These are phyloP conservation scores for Moniliophthora roreri DNA, from an alignment of 1,284 basidiomycete species.

Conservation along the genomic window DNA sequence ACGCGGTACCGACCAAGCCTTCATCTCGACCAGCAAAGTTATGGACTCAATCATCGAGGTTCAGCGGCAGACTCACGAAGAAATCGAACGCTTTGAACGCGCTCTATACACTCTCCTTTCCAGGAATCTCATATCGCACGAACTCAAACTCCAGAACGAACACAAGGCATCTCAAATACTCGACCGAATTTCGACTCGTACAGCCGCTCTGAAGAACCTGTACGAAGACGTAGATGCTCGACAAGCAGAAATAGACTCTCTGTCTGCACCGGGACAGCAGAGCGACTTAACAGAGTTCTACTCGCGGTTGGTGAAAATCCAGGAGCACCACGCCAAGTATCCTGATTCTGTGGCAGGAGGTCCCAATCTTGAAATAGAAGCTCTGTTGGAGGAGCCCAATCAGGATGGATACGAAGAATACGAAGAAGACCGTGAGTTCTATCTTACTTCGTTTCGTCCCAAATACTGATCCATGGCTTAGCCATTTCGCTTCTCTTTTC, in stretches of 20 bases:
- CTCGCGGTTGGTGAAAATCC: constrained; percentile 87
- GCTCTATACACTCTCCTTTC: constrained; percentile 74
- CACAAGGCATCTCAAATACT: constrained; percentile 88
- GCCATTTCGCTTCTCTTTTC: constrained; percentile 90
- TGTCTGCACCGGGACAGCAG: constrained; percentile 56
- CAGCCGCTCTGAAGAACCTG: constrained; percentile 60
- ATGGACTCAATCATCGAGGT: constrained; percentile 95
- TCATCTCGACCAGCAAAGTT: constrained; percentile 14
- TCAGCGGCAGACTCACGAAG: constrained; percentile 93
- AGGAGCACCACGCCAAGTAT: constrained; percentile 96
- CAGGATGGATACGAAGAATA: constrained; percentile 75
- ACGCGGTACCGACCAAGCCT: no score
- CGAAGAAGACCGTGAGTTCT: constrained; percentile 75
- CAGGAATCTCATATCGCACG: constrained; percentile 59
- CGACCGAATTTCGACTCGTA: constrained; percentile 76
- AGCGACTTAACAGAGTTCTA: constrained; percentile 94
- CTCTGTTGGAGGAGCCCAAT: constrained; percentile 72
- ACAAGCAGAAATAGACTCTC: constrained; percentile 59
- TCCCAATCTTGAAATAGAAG: constrained; percentile 79
- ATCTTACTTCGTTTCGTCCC: constrained; percentile 9
- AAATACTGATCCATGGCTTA: constrained; percentile 32
- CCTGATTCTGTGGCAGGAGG: constrained; percentile 82
- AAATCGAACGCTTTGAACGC: constrained; percentile 86
- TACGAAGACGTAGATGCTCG: constrained; percentile 76
- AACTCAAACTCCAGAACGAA: constrained; percentile 73